Conservation (phyloP, 2,329 filamentous ascomycete genomes). For the Exserohilum turcica region DNA sequence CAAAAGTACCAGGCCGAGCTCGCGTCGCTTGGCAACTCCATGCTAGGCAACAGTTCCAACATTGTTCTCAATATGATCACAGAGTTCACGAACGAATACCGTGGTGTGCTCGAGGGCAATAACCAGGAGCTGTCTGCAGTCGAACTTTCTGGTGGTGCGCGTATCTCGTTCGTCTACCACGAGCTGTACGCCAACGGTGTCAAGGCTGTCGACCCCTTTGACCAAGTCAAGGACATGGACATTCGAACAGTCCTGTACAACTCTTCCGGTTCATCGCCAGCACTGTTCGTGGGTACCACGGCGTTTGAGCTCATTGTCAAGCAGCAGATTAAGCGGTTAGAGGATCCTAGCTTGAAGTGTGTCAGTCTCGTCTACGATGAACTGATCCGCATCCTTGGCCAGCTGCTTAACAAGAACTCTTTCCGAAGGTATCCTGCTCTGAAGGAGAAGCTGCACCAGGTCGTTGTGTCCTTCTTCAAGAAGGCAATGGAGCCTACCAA, state of each 20-base stretch:
- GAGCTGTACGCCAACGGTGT: constrained; percentile 97
- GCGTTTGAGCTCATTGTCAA: constrained; percentile 99
- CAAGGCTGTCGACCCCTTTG: constrained; percentile 97
- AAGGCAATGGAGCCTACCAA: constrained; percentile 98
- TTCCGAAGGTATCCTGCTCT: constrained; percentile 92
- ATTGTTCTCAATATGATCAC: constrained; percentile 99
- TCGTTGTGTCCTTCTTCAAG: constrained; percentile 95
- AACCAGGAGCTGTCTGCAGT: constrained; percentile 94
- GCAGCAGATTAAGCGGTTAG: constrained; percentile 94
- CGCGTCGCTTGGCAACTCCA: constrained; percentile 82
- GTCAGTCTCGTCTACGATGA: constrained; percentile 97
- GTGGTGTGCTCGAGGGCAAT: constrained; percentile 93
- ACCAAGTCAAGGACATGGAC: constrained; percentile 95
- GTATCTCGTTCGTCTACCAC: constrained; percentile 99
- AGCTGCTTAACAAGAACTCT: constrained; percentile 84
- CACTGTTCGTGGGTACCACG: constrained; percentile 94
- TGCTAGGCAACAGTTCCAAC: constrained; percentile 94
- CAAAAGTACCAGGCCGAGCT: constrained; percentile 90
- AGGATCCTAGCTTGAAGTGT: constrained; percentile 97
- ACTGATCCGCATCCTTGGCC: constrained; percentile 89
- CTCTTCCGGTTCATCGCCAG: constrained; percentile 96
- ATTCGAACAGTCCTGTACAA: constrained; percentile 98
- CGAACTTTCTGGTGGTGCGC: constrained; percentile 92
- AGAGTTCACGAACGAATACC: constrained; percentile 97
- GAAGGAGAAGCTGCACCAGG: constrained; percentile 94